Base-by-base conservation (phyloP, 2,329 filamentous ascomycete genomes). In the Colletotrichum tamarilloi region DNA sequence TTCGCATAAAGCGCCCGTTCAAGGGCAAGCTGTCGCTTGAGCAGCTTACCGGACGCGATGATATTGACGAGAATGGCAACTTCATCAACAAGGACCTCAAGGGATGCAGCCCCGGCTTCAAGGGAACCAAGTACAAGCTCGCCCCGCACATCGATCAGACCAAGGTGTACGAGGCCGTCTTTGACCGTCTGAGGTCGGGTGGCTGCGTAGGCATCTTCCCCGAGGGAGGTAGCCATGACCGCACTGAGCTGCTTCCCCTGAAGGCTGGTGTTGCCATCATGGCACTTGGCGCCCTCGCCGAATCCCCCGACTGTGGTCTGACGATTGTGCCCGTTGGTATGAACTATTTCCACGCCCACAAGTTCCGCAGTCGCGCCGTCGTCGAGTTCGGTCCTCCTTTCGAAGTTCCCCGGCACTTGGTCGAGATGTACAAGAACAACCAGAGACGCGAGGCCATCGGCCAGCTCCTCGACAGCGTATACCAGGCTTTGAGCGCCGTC, bases 291-390 rank as follows among this genome's bases (percentile, higher is more conserved):
- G 93, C 97, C 1, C 87, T 98, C 64, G 95, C 94, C 5, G 92
- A 95, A 69, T 91, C 95, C 74, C 95, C 95, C 3, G 89, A 96
- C 76, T 98, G 94, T 80, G 95, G 94, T 35, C 87, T 99, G 74
- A 97, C 95, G 83, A 98, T 99, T 78, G 94, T 99, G 28, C 97
- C 97, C 4, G 95, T 97, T 64, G 96, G 96, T 78, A 98, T 99
- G 96, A 99, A 99, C 84, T 99, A 99, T 84, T 99, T 99, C 85
- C 96, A 98, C 83, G 94, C 96, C 0, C 96, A 99, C 88, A 99
- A 98, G 82, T 99, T 99, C 84, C 93, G 96, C 58, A 98, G 96
- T 75, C 91, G 97, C 80, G 97, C 96, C 46, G 96, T 99, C 5
- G 92, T 98, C 73, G 97, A 99, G 80, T 99, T 98, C 78, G 97